Base-by-base conservation (phyloP, 2,329 filamentous ascomycete species). In the Penicillium sp. region DNA sequence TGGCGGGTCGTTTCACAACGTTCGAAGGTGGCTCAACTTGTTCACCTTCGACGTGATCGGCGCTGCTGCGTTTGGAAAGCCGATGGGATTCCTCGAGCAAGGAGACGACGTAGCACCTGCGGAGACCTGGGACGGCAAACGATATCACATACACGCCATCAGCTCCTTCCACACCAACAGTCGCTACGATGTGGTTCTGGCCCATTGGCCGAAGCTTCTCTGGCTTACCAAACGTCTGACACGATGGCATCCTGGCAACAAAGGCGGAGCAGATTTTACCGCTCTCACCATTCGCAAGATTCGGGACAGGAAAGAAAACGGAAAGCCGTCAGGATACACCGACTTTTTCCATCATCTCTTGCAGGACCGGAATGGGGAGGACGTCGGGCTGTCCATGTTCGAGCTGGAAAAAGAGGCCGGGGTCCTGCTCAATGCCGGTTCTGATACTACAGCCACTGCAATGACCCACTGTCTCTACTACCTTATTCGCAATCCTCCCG, bases 371-470 rank as follows among this genome's bases (percentile, higher is more conserved):
- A 24, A 39, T 13, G 20, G 23, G 11, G 9, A 39, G 23, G 20
- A 23, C 24, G 13, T 39, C n/a, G 24, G 36, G n/a, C 36, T 39
- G 23, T 23, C 20, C 20, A 39, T 39, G 23, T 23, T 23, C n/a
- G 36, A 39, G 36, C 20, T 39, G 23, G 36, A 24, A 6, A 24
- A 23, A 43, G 40, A 43, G 23, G 18, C 18, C 13, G 40, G 29
- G 11, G 22, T 36, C 8, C 27, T 43, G 31, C 14, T 43, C 29
- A 36, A 46, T 32, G 44, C 44, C 6, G 44, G 44, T n/a, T 41
- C 38, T n/a, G 69, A 73, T 27, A 73, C 68, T 8, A 66, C 58
- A 1, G 61, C 61, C 1, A 60, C 56, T 3, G 61, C 66, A 0
- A 49, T 71, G 2, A 60, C 65, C 10, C 46, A 56, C 35, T 42